These are phyloP conservation scores for Stachybotrys chartarum DNA, from an alignment of 2,329 filamentous ascomycete genomes.

Conservation along the genomic window DNA sequence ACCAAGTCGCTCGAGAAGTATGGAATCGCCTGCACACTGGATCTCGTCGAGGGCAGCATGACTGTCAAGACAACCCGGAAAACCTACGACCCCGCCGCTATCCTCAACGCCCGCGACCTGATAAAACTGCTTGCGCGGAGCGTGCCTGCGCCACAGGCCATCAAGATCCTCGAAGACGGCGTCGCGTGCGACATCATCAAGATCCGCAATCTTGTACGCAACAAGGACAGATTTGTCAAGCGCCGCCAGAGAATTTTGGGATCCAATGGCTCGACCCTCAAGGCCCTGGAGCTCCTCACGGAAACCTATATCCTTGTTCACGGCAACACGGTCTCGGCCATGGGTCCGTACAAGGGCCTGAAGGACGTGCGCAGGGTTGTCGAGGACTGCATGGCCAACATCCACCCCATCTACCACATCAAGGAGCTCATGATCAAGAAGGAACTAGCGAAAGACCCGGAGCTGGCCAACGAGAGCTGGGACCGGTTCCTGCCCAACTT, in stretches of 20 bases:
- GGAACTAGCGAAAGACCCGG: conserved; percentile 83
- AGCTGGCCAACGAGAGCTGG: conserved; percentile 84
- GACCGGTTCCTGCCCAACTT: conserved; percentile 95
- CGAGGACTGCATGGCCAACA: conserved; percentile 94
- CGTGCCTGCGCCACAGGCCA: conserved; percentile 85
- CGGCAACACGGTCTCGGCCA: conserved; percentile 87
- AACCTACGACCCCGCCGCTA: conserved; percentile 85
- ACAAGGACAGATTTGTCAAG: conserved; percentile 95
- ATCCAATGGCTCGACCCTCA: conserved; percentile 84
- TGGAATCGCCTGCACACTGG: conserved; percentile 84
- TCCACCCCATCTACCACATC: conserved; percentile 84
- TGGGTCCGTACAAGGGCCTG: conserved; percentile 87
- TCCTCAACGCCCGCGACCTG: conserved; percentile 87
- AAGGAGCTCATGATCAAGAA: conserved; percentile 85
- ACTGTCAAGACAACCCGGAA: conserved; percentile 90
- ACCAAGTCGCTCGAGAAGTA: conserved; percentile 80
- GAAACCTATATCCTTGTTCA: conserved; percentile 91
- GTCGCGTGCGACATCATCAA: conserved; percentile 94
- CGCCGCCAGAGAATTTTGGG: conserved; percentile 87
- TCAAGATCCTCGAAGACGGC: conserved; percentile 91
- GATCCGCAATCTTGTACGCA: conserved; percentile 81
- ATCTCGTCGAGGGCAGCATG: conserved; percentile 95
- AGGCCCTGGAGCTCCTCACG: conserved; percentile 88
- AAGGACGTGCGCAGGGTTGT: conserved; percentile 88
- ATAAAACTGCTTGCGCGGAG: conserved; percentile 88